A percentile compares a stretch with the other conserved stretches of the same genome.
These are phyloP conservation scores for Adansonia rubrostipa DNA, from an alignment of 441 rosid species.

Conservation along the genomic window DNA sequence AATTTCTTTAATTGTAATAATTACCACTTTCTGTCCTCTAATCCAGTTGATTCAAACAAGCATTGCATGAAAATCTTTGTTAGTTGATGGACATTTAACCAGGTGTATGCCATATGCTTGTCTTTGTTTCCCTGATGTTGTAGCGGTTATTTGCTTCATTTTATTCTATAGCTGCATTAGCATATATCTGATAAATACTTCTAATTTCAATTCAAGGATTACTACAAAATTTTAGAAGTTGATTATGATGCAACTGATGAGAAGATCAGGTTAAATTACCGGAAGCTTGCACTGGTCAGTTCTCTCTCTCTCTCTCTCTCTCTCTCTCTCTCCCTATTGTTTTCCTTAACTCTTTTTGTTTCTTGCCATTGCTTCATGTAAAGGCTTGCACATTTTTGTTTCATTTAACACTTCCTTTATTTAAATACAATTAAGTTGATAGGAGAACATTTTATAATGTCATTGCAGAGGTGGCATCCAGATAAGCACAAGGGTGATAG, in stretches of 20 bases:
- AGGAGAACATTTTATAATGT: slow-evolving; percentile 25
- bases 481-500: slow-evolving; percentile 76
- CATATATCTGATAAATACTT: slow-evolving; percentile 30
- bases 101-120: not conserved
- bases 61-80: not conserved
- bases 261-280: slow-evolving; percentile 66
- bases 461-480: slow-evolving; percentile 76
- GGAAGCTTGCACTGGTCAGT: slow-evolving; percentile 80
- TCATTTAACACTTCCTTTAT: slow-evolving; percentile 10
- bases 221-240: slow-evolving; percentile 73
- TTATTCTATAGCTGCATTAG: slow-evolving; percentile 13
- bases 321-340: slow-evolving; percentile 11
- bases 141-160: slow-evolving; percentile 23
- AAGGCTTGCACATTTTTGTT: slow-evolving; percentile 28
- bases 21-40: slow-evolving; percentile 10
- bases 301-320: slow-evolving; percentile 23
- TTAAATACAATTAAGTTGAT: slow-evolving; percentile 21
- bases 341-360: slow-evolving; percentile 15
- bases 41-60: slow-evolving; percentile 9
- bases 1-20: not conserved
- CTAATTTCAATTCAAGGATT: slow-evolving; percentile 51
- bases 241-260: slow-evolving; percentile 89
- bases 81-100: not conserved
- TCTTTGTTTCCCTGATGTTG: not conserved
- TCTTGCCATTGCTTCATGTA: slow-evolving; percentile 31